Evolutionary conservation across 306 rosid species (phyloP).

Genomic region (Spatholobus suberectus): DNA sequence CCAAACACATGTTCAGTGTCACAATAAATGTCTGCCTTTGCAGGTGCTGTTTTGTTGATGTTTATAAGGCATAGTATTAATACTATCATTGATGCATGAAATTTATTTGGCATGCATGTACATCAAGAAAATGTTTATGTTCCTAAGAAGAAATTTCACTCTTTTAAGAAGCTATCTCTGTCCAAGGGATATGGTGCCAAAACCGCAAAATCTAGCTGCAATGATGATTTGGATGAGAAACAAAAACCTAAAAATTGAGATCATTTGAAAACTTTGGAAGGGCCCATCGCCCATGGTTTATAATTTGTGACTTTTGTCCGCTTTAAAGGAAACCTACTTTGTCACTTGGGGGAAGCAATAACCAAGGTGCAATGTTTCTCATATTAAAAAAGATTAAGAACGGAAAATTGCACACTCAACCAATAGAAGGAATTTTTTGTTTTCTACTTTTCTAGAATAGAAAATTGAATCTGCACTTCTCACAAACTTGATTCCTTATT

Average conservation of each 20-base stretch:
- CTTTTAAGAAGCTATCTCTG: slow-evolving; percentile 76
- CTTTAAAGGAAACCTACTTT: not conserved
- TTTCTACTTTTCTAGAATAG: not conserved
- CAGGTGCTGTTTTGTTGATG: not conserved
- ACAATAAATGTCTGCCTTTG: not conserved
- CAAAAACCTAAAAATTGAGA: not conserved
- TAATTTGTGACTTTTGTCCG: not conserved
- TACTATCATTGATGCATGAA: not conserved
- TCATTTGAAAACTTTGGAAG: not conserved
- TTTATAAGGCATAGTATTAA: not conserved
- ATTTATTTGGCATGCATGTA: slow-evolving; percentile 66
- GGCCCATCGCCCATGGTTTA: not conserved
- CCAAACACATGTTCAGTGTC: not conserved
- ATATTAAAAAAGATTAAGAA: not conserved
- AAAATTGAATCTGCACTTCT: slow-evolving; percentile 15
- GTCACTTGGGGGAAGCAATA: not conserved
- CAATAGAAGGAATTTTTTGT: not conserved
- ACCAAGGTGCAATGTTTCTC: not conserved
- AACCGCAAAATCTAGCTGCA: too few species aligned
- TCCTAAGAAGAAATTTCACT: slow-evolving; percentile 77
- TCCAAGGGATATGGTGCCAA: slow-evolving; percentile 72
- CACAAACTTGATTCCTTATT: slow-evolving; percentile 15
- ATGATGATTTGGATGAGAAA: not conserved
- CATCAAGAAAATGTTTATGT: slow-evolving; percentile 82
- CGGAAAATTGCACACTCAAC: not conserved